Base-by-base conservation (phyloP, 352 stramenopile species). In the Phytophthora multivora region DNA sequence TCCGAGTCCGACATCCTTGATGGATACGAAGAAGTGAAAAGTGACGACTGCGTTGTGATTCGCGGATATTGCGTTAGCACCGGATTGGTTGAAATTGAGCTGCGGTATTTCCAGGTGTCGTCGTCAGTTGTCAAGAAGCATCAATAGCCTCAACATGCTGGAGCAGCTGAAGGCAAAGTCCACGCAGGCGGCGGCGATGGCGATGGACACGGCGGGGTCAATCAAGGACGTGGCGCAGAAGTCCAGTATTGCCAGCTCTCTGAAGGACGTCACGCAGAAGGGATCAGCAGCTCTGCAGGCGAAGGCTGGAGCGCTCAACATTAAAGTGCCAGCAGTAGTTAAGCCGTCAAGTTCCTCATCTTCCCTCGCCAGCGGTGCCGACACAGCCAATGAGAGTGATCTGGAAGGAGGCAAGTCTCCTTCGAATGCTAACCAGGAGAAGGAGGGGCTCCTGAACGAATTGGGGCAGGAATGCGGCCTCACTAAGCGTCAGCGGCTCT, bases 401-500 rank as follows among this genome's bases (percentile, higher is more conserved):
- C 30, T 79, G 42, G 77, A 86, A 48, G 45, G n/a, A 23, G 66
- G 66, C 31, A 67, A 64, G 16, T 65, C 58, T n/a, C 49, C 63
- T 8, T 58, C 45, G 18, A 55, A 63, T 47, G 72, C 70, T 41
- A 87, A 77, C 48, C 80, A 90, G 55, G 83, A 92, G 26, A 76
- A 88, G 43, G 85, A 94, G 56, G 83, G 83, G 0, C 70, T 94
- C 19, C 66, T 94, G 26, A 79, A 87, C 18, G 85, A 91, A 6
- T 69, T 91, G 50, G 71, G 71, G 5, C 66, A 88, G 40, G 76
- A 92, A 59, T 92, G 83, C 60, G 83, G 88, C 7, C 83, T 94
- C 53, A 88, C 81, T 2, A 92, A 92, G 46, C 82, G 83, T 47
- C 83, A 95, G 62, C 72, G 86, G 31, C 81, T 93, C 13, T 90